Evolutionary conservation across 2,329 filamentous ascomycete species (phyloP), one percentile per base, ranked within the genome.

Genomic region (Botrytis fragariae): DNA sequence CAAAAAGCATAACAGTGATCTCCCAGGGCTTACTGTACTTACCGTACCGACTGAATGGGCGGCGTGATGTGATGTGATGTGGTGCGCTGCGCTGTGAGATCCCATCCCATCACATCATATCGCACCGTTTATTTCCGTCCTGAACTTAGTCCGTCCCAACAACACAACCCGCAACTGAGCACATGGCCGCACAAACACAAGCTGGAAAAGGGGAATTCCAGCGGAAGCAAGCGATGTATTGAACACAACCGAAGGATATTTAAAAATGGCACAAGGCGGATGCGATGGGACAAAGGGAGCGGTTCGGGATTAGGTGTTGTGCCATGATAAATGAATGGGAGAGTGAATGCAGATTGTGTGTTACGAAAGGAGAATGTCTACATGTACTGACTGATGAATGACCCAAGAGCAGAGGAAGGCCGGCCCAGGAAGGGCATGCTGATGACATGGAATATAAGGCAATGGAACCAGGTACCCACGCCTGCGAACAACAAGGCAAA

Each of bases 1-100:
- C 32, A 48, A 63, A 51, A 64, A 44, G 57, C 57, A 60, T 54
- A 60, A 59, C 62, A 60, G 39, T 60, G 63, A 68, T 69, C 62
- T 60, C 32, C 64, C 35, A 39, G 16, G 45, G 64, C 64, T 68
- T 68, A 35, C 64, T 35, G 64, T 68, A 68, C 10, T 39, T 68
- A 16, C 32, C 51, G 44, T 72, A 72, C 71, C 71, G 71, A 72
- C 48, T 59, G 71, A 29, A 61, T 72, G 71, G 71, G 62, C 62
- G 51, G 67, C 67, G n/a, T 68, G 64, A 39, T 54, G 44, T n/a
- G 63, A 67, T 67, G 25, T 2, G 48, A 51, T 51, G 48, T 4
- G 48, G n/a, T 51, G 45, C 45, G 64, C 45, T 12, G 63, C 44
- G 63, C 44, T 45, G 42, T 64, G 42, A 64, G 42, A 65, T 65